Evolutionary conservation across 2,329 filamentous ascomycete species (phyloP).

Genomic region (Penicillium sp.): DNA sequence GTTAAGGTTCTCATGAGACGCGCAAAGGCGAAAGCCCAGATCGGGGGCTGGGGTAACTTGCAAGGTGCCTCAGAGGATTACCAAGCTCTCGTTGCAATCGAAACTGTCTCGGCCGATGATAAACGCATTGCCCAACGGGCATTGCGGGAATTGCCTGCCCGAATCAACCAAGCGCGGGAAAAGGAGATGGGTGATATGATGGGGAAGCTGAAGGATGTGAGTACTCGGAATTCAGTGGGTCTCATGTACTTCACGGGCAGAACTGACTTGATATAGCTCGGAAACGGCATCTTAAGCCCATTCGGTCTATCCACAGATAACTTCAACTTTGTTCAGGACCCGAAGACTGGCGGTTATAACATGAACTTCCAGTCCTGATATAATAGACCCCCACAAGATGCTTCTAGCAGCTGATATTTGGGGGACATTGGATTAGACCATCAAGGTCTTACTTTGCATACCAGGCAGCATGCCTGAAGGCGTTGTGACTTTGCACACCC

Average conservation of each 20-base stretch:
- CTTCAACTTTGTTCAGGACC: constrained; percentile 91
- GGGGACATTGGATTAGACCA: background rate
- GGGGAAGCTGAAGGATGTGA: constrained; percentile 83
- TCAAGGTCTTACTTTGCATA: constrained; percentile 1
- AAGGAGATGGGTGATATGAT: constrained; percentile 95
- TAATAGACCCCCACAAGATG: background rate
- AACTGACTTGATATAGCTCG: constrained; percentile 56
- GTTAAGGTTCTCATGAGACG: constrained; percentile 81
- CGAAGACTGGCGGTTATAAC: constrained; percentile 86
- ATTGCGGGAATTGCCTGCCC: constrained; percentile 65
- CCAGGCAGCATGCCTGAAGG: constrained; percentile 7
- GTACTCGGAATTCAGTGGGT: constrained; percentile 28
- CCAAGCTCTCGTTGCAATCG: constrained; percentile 61
- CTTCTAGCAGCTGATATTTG: background rate
- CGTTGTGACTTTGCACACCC: background rate
- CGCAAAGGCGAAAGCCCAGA: constrained; percentile 70
- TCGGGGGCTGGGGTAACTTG: constrained; percentile 77
- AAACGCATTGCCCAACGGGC: constrained; percentile 67
- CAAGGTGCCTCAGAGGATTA: constrained; percentile 82
- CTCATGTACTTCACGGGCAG: background rate
- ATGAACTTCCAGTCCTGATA: constrained; percentile 70
- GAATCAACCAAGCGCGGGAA: constrained; percentile 77
- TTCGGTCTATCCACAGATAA: constrained; percentile 94
- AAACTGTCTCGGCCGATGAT: constrained; percentile 67
- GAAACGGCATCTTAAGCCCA: constrained; percentile 87